phyloP scores from a whole-genome alignment of 73 alveolate genomes.

The Diophrys appendiculata region DNA sequence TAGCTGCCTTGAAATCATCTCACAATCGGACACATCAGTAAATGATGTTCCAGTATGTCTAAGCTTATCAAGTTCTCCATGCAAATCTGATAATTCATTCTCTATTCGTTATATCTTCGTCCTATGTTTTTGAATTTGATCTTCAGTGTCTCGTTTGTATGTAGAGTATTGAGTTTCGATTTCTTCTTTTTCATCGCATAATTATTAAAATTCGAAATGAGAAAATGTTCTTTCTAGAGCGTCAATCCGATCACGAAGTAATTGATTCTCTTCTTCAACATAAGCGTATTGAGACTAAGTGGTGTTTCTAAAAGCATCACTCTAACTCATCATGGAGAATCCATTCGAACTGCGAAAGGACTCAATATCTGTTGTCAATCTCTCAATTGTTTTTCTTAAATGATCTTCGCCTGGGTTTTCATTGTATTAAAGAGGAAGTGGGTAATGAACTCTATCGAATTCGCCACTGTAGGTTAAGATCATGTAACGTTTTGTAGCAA shows the following conservation, averaged over 20 bases:
- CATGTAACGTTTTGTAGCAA: conserved; percentile 57
- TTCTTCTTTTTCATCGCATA: conserved; percentile 3
- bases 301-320: background rate
- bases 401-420: conserved; percentile 64
- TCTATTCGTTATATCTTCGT: background rate
- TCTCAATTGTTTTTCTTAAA: conserved; percentile 54
- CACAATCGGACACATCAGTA: background rate
- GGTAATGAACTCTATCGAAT: conserved; percentile 76
- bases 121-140: conserved; percentile 9
- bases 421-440: conserved; percentile 60
- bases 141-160: conserved; percentile 17
- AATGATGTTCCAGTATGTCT: background rate
- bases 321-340: background rate
- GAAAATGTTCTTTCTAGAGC: conserved; percentile 26
- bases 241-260: conserved; percentile 5
- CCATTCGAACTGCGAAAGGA: conserved; percentile 15
- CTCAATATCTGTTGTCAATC: conserved; percentile 60
- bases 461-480: conserved; percentile 65
- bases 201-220: background rate
- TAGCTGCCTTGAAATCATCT: conserved; percentile 18
- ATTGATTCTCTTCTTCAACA: conserved; percentile 47
- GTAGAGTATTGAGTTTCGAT: conserved; percentile 27
- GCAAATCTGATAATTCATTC: background rate
- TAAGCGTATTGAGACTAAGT: conserved; percentile 20
- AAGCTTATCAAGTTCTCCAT: background rate